A percentile compares a stretch with the other conserved stretches of the same genome.
Conservation (phyloP, 768 basidiomycete genomes). For the Candolleomyces aberdarensis region DNA sequence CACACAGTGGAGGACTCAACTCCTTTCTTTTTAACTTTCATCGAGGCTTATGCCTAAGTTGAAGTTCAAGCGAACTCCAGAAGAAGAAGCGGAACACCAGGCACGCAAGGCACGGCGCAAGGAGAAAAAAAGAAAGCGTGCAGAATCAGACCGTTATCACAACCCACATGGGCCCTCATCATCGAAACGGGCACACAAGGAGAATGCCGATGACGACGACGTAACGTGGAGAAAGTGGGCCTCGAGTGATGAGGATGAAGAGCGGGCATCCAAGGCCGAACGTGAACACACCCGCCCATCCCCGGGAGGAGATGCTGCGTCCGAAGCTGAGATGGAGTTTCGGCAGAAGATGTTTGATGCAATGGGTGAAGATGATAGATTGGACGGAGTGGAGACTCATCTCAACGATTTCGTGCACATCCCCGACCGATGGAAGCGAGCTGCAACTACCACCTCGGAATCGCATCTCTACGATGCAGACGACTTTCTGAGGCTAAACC, state of each 20-base stretch:
- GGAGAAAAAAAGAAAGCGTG: conserved; percentile 28
- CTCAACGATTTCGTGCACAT: conserved; percentile 71
- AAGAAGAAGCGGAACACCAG: conserved; percentile 50
- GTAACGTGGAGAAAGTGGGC: conserved; percentile 43
- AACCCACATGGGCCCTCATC: conserved; percentile 16
- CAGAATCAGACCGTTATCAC: conserved; percentile 12
- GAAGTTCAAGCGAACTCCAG: conserved; percentile 60
- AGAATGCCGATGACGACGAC: conserved; percentile 13
- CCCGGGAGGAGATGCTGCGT: too few species aligned
- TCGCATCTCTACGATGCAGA: conserved; percentile 39
- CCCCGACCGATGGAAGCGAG: conserved; percentile 63
- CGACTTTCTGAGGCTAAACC: conserved; percentile 41
- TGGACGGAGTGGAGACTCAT: conserved; percentile 59
- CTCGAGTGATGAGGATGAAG: conserved; percentile 43
- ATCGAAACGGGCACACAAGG: conserved; percentile 23
- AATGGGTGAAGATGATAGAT: conserved; percentile 66
- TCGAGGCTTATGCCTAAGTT: conserved; percentile 43
- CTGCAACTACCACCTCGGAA: conserved; percentile 19
- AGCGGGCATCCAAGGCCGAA: not conserved
- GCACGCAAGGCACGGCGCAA: conserved; percentile 37
- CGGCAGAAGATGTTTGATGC: conserved; percentile 72
- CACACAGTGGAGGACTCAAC: not conserved
- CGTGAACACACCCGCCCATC: not conserved
- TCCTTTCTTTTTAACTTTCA: conserved; percentile 1
- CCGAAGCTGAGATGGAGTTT: conserved; percentile 57